These are phyloP conservation scores for Ambrosia hybrid DNA, from an alignment of 140 eudicot genomes.

Conservation along the genomic window DNA sequence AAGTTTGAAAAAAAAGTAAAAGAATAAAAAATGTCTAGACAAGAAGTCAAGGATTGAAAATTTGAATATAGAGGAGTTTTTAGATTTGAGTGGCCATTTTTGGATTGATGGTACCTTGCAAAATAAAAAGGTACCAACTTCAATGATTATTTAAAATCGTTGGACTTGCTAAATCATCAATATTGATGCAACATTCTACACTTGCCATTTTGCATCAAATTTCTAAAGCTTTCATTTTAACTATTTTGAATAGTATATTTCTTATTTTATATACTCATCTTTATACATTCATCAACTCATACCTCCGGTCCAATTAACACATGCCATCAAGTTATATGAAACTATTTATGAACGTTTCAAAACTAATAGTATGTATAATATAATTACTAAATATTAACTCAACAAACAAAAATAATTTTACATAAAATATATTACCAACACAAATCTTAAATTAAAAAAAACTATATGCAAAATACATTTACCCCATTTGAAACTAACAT, in stretches of 20 bases:
- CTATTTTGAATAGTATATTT: no score
- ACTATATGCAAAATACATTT: no score
- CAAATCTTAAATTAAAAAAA: no score
- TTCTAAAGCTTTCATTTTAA: neutral
- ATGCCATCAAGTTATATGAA: no score
- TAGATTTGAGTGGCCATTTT: neutral
- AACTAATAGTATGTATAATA: no score
- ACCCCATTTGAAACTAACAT: no score
- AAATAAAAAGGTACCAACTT: neutral
- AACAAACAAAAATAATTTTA: no score
- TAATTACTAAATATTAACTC: neutral
- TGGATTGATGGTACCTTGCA: neutral
- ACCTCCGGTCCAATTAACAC: no score
- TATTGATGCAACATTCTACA: neutral
- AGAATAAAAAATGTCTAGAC: neutral
- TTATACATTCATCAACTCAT: no score
- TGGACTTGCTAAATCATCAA: neutral
- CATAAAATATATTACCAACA: neutral
- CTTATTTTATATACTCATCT: neutral
- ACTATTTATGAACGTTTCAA: no score
- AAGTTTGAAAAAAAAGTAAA: neutral
- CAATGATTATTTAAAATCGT: neutral
- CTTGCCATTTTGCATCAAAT: neutral
- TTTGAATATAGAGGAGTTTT: neutral
- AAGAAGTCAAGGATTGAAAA: neutral